Evolutionary conservation across 2,329 filamentous ascomycete genomes (phyloP), one percentile per base, ranked within the genome.

Genomic region (Leptographium wingfieldii): DNA sequence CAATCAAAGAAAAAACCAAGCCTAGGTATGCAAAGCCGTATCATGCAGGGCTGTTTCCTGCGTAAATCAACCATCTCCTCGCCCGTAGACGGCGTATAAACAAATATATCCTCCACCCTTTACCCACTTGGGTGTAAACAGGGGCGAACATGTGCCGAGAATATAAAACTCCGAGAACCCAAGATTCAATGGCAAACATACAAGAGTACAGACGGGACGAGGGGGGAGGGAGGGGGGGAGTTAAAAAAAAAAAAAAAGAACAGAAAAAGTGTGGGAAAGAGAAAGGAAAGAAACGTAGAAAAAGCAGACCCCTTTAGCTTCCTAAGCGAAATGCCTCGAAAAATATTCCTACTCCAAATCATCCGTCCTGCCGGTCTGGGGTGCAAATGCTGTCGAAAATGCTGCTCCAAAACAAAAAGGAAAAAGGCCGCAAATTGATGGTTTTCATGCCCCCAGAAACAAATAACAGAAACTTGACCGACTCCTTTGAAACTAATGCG

Each of bases 331-430:
- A 58, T 52, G 31, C 52, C 33, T 55, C 59, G 53, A 58, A 60
- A 60, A 25, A 60, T 58, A 22, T 51, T 27, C n/a, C 7, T 43
- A 60, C 59, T 60, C 59, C 59, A 60, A 55, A 60, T 60, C 16
- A 58, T 55, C 38, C 51, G 5, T 31, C 55, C 25, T 48, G 19
- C 33, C 51, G 27, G 43, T 25, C 43, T 29, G 46, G 22, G 22
- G 38, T 58, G 46, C 56, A 59, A 35, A 63, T 60, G 62, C 62
- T 49, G 57, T 53, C 60, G 59, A 56, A 60, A 62, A 63, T 61
- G 62, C 62, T 56, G 55, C 46, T 22, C 51, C 27, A 56, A 60
- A 56, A 58, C 10, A 40, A 27, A 55, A 40, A 46, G 43, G 43
- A 38, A 48, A 46, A 46, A n/a, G 43, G 5, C 43, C 43, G 43